Percentiles rank a stretch among this genome's conserved stretches.
Evolutionary conservation across 2,329 filamentous ascomycete genomes (phyloP).

Genomic region (Emmonsiellopsis sp.): DNA sequence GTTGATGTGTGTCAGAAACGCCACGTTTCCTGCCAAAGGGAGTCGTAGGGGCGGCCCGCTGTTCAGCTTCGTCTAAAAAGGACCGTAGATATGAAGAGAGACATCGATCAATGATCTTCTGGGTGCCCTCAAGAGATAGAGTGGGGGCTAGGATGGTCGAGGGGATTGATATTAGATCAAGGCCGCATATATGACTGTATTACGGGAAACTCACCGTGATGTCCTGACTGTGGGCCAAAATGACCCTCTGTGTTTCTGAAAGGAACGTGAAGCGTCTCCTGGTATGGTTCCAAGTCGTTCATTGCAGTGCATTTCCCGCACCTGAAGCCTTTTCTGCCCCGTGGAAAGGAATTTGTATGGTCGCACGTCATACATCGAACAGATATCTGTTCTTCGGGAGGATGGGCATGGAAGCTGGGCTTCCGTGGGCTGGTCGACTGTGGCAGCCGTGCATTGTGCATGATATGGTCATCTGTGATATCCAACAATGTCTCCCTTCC

Average conservation of each 20-base stretch:
- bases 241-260: not conserved
- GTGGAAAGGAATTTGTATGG: conserved; percentile 70
- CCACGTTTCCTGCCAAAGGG: conserved; percentile 15
- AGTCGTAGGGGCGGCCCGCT: conserved; percentile 10
- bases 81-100: conserved; percentile 42
- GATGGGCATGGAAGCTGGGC: conserved; percentile 22
- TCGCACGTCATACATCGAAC: conserved; percentile 82
- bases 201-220: not conserved
- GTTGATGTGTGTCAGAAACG: conserved; percentile 9
- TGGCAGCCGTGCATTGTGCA: not conserved
- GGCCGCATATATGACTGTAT: not conserved
- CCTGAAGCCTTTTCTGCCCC: conserved; percentile 62
- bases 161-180: conserved; percentile 12
- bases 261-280: conserved; percentile 12
- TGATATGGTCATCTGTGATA: not conserved
- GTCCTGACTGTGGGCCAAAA: not conserved
- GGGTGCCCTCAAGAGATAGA: conserved; percentile 54
- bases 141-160: conserved; percentile 9
- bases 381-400: conserved; percentile 53
- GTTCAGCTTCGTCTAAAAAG: conserved; percentile 23
- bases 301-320: conserved; percentile 79
- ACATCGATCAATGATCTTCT: conserved; percentile 48
- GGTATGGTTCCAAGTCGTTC: conserved; percentile 59
- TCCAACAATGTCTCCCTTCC: not conserved
- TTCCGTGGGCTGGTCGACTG: conserved; percentile 32